Evolutionary conservation across 306 rosid species (phyloP), one percentile per base, ranked within the genome.

Genomic region (Vachellia collinsii): DNA sequence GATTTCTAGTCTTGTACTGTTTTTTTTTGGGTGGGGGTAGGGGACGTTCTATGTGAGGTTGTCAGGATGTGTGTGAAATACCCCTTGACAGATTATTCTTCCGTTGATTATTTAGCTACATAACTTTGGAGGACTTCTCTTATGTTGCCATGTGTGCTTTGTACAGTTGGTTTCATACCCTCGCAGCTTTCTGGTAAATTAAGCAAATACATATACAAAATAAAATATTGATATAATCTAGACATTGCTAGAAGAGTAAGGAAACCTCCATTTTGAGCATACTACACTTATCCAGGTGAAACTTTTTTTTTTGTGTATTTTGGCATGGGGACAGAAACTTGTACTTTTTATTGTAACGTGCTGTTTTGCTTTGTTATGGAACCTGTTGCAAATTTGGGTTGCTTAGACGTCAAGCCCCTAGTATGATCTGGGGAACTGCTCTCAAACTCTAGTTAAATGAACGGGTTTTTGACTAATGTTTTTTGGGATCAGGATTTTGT

Each of bases 301-400:
- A 5, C 64, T 44, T 8, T 44, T 1, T 43, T 44, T 44, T 44
- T 29, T 29, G 34, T 29, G 34, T 29, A 29, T 29, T 29, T 29
- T 43, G 46, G 56, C 56, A 50, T 50, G 56, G 56, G 56, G 20
- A 1, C 19, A 4, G 56, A 12, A 50, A 16, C n/a, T 50, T 16
- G 14, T 50, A 5, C 63, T 7, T 77, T 71, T 72, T 53, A 37
- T 53, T 76, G 69, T 42, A 5, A 61, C 56, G 68, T 10, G 20
- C 65, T 59, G 51, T 77, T 46, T 71, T 65, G 48, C 16, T 46
- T n/a, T n/a, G 25, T 19, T 47, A 20, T 82, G 77, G 68, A 72
- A 14, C 62, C 37, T 64, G 44, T 72, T 70, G 76, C 51, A 41
- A 73, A 67, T 56, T 77, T 75, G 42, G 75, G 70, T 77, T 83